A percentile compares a stretch with the other conserved stretches of the same genome.
phyloP scores from a whole-genome alignment of 1,139 yeast species.

The Hyphopichia pseudoburtonii region DNA sequence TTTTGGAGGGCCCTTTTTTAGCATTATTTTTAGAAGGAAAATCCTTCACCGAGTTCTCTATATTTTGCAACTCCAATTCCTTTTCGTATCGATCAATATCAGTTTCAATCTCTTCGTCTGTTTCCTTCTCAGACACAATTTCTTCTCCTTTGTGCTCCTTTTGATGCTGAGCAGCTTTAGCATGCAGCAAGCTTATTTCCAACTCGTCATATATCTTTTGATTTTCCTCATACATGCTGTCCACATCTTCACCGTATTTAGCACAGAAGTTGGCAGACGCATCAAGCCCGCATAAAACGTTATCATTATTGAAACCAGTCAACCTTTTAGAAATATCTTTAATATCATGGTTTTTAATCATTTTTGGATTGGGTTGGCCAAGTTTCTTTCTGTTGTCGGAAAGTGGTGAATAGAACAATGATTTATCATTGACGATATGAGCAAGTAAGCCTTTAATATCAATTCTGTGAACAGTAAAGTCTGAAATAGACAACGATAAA shows the following conservation, averaged over 20 bases:
- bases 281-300: slow-evolving; percentile 31
- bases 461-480: slow-evolving; percentile 33
- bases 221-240: slow-evolving; percentile 3
- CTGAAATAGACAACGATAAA: slow-evolving; percentile 35
- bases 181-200: slow-evolving; percentile 3
- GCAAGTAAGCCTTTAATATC: slow-evolving; percentile 32
- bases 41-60: slow-evolving; percentile 1
- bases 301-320: slow-evolving; percentile 28
- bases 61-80: slow-evolving; percentile 5
- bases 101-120: slow-evolving; percentile 2
- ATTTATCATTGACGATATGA: slow-evolving; percentile 16
- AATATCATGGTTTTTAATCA: slow-evolving; percentile 6
- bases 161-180: slow-evolving; percentile 3
- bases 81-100: slow-evolving; percentile 7
- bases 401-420: slow-evolving; percentile 10
- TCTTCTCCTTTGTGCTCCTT: slow-evolving; percentile 4
- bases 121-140: slow-evolving; percentile 2
- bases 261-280: slow-evolving; percentile 26
- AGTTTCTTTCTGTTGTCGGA: slow-evolving; percentile 5
- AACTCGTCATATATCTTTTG: slow-evolving; percentile 2
- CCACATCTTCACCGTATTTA: slow-evolving; percentile 17
- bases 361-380: slow-evolving; percentile 7
- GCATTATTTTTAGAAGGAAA: not conserved
- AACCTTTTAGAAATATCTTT: slow-evolving; percentile 3
- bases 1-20: too few species aligned